Conservation (phyloP, 164 flowering plant genomes). For the Nymphaea colorata region DNA sequence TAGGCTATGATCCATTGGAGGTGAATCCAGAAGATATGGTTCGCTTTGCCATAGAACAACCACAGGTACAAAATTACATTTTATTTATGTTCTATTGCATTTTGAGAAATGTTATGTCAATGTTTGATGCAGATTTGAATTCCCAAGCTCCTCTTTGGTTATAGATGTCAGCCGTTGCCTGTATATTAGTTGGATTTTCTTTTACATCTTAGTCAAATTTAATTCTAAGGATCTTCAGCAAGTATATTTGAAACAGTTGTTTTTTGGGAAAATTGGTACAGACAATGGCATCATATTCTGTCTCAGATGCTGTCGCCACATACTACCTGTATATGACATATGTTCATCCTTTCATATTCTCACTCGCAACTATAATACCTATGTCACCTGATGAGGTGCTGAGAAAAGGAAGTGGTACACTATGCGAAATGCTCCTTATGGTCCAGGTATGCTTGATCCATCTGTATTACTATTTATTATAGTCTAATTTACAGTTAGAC, state of each 20-base stretch:
- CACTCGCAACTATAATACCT: constrained; percentile 96
- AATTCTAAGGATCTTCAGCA: background rate
- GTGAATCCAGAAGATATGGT: constrained; percentile 99
- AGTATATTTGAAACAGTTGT: background rate
- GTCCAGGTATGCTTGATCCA: constrained; percentile 59
- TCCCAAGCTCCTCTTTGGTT: no score
- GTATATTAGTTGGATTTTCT: no score
- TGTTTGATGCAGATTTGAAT: no score
- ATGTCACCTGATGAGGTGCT: constrained; percentile 99
- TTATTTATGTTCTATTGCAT: background rate
- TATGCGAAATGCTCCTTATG: constrained; percentile 99
- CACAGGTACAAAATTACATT: constrained; percentile 47
- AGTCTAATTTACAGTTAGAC: no score
- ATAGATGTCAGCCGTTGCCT: no score
- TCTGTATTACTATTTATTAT: no score
- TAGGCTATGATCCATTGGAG: constrained; percentile 97
- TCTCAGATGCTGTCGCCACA: constrained; percentile 98
- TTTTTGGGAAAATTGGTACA: constrained; percentile 23
- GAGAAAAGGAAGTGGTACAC: constrained; percentile 98
- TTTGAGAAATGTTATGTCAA: background rate
- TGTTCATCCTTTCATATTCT: constrained; percentile 98
- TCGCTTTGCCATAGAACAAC: constrained; percentile 86
- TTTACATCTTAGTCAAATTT: background rate
- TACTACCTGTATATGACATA: constrained; percentile 97
- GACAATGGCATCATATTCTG: constrained; percentile 99